These are phyloP conservation scores for Bassia scoparia DNA, from an alignment of 148 eudicot genomes.

Conservation along the genomic window DNA sequence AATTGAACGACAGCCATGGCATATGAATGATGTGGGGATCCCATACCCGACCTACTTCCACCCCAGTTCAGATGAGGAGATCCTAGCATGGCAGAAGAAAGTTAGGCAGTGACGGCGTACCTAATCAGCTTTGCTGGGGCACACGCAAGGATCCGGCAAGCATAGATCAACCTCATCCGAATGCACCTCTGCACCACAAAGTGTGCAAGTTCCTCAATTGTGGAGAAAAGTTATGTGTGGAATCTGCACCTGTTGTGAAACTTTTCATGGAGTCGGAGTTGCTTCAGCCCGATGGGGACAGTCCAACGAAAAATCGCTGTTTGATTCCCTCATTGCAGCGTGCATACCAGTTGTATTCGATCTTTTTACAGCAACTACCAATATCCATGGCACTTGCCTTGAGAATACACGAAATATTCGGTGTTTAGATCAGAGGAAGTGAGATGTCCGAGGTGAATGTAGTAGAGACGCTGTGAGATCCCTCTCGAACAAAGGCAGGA, in stretches of 20 bases:
- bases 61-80: conserved; percentile 57
- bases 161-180: conserved; percentile 58
- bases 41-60: conserved; percentile 87
- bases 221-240: conserved; percentile 31
- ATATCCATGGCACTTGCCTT: conserved; percentile 83
- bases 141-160: conserved; percentile 35
- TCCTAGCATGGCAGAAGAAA: conserved; percentile 46
- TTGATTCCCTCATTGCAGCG: conserved; percentile 68
- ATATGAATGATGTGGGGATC: conserved; percentile 57
- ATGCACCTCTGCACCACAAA: conserved; percentile 32
- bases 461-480: conserved; percentile 48
- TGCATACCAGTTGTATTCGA: conserved; percentile 79
- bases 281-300: conserved; percentile 77
- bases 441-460: conserved; percentile 46
- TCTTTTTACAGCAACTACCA: conserved; percentile 69
- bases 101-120: conserved; percentile 33
- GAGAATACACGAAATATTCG: conserved; percentile 51
- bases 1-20: conserved; percentile 80
- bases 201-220: conserved; percentile 53
- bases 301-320: conserved; percentile 70
- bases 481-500: conserved; percentile 45
- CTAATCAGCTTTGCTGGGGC: conserved; percentile 74
- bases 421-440: conserved; percentile 58
- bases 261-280: conserved; percentile 67
- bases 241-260: conserved; percentile 37